Evolutionary conservation across 768 basidiomycete genomes (phyloP), one percentile per base, ranked within the genome.

Genomic region (Brasilioporus rufonigricans): DNA sequence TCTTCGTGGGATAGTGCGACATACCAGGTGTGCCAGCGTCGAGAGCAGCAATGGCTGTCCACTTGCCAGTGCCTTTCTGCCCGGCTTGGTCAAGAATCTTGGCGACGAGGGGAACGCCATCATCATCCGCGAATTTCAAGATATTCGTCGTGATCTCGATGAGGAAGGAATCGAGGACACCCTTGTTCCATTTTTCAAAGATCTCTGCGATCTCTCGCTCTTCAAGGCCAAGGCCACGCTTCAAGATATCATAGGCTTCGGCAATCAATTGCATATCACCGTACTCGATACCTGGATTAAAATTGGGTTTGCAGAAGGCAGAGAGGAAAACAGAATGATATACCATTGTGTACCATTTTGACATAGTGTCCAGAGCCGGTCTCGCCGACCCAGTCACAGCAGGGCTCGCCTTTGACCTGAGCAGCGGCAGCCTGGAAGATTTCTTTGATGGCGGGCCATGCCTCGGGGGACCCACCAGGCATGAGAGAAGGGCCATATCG

Each of bases 261-360:
- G 93, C 92, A 62, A 99, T 98, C 70, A 98, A 80, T 74, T 98
- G 96, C 97, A 99, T 99, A 77, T 99, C 97, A 65, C 92, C 95
- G 70, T 98, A 98, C 74, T 99, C 97, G 73, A 99, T 99, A 79
- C 96, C 96, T 95, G 61, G 39, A 48, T 53, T 11, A 35, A 29
- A 23, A 12, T 29, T 58, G 46, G 56, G 52, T 55, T n/a, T 45
- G 45, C 51, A 29, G 21, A 53, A 41, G 39, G 38, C 9, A 52
- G 36, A 29, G 4, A 23, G 43, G 16, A 18, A 24, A 31, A 36
- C 26, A 44, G 39, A 64, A 55, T 55, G 50, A 61, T 69, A 66
- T 72, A 87, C 92, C 92, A 55, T 93, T 93, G 79, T 99, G 96
- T 58, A 99, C 96, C 96, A 99, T 98, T 81, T 99, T 99, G 75